Base-by-base conservation (phyloP, 2,329 filamentous ascomycete species). In the Apiospora arundinis region DNA sequence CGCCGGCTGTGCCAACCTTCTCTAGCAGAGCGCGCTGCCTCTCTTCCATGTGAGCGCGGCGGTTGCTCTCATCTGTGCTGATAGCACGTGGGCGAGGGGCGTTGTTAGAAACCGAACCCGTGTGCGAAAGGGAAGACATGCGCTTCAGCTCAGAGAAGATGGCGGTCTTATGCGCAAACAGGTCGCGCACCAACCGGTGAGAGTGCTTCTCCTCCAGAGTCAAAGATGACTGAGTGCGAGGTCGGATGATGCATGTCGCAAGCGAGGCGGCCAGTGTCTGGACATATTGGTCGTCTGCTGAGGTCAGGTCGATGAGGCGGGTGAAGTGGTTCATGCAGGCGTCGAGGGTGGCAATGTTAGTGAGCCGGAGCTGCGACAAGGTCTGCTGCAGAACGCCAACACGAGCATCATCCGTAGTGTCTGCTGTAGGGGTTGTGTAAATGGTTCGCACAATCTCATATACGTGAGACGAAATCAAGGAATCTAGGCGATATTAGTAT, bases 391-490 rank as follows among this genome's bases (percentile, higher is more conserved):
- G 89, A 73, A 98, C 94, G 70, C 95, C 92, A 74, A 99, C 89
- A 69, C 96, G 93, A 16, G 93, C 91, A 69, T 91, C 88, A 76
- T 97, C 93, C 4, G 91, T 91, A 21, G 90, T 89, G 71, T 97
- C 94, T 56, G 92, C 89, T 66, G 92, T 88, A 16, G 94, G 92
- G 18, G 93, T 95, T 66, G 91, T 92, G 85, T 99, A 99, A 75
- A 99, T 97, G 1, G 95, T 98, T 84, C 97, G 95, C 80, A 99
- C 92, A 79, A 99, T 98, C 84, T 99, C 97, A 82, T 99, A 99
- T 72, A 99, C 95, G 81, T 98, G 95, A 52, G 95, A 97, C 71
- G 96, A 98, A 73, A 99, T 95, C 73, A 99, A 88, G n/a, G 96
- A 98, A 83, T 99, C 96, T 96, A 75, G 4, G 18, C 66, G 25